Conservation (phyloP, 2,329 filamentous ascomycete species). For the Talaromyces sp. region DNA sequence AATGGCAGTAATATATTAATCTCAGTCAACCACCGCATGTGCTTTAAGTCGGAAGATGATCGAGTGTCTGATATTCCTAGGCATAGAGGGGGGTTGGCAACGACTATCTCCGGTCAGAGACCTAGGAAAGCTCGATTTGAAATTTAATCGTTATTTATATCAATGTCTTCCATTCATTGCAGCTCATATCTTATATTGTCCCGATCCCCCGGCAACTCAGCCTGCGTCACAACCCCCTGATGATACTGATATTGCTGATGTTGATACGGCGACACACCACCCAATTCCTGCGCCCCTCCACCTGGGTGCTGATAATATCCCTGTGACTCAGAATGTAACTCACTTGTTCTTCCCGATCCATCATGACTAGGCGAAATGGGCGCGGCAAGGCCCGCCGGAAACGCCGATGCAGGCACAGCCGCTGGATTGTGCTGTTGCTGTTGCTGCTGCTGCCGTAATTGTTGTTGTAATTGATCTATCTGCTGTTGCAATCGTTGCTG, state of each 20-base stretch:
- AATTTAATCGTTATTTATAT: background rate
- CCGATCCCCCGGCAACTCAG: constrained; percentile 6
- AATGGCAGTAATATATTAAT: constrained; percentile 9
- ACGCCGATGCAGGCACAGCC: background rate
- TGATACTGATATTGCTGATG: constrained; percentile 10
- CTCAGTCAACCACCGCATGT: background rate
- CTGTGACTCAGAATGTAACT: constrained; percentile 9
- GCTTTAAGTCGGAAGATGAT: no score
- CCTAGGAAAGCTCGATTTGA: background rate
- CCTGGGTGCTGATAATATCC: constrained; percentile 5
- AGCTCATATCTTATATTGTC: constrained; percentile 1
- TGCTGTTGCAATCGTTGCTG: background rate
- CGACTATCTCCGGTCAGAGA: no score
- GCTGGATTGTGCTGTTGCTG: constrained; percentile 8
- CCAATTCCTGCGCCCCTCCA: constrained; percentile 8
- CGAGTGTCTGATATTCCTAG: no score
- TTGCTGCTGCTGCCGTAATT: constrained; percentile 6
- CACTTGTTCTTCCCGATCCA: background rate
- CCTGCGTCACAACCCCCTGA: constrained; percentile 1
- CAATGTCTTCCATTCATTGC: background rate
- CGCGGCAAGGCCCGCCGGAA: background rate
- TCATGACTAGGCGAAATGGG: background rate
- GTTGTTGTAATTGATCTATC: background rate
- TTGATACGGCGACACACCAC: background rate
- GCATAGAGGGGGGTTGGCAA: no score